Evolutionary conservation across 169 alveolate genomes (phyloP), one percentile per base, ranked within the genome.

Genomic region (Plasmodium gaboni): DNA sequence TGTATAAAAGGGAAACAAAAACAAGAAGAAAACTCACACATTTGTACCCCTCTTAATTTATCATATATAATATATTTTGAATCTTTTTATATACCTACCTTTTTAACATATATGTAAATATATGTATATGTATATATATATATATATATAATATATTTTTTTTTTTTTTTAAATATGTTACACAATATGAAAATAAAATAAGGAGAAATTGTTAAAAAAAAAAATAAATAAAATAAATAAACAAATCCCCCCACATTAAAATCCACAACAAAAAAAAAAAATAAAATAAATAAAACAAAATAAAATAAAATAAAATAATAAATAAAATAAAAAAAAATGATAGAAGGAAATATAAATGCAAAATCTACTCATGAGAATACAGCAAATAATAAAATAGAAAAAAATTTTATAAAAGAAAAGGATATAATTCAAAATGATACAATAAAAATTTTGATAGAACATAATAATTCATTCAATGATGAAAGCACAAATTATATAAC

Each of bases 271-370:
- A 32, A 32, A 32, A 32, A 32, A 32, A 32, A 32, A 68, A 76
- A n/a, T n/a, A n/a, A n/a, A n/a, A n/a, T n/a, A 76, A 76, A 76
- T 70, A 24, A 69, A 76, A 76, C 5, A 32, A 32, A 0, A 32
- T 3, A 3, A 32, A 76, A 17, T 42, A 44, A 38, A 59, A 50
- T 42, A 12, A 50, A 65, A 44, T 26, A 59, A 50, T 42, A 12
- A 50, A 65, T 13, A 28, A 28, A 15, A 12, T 26, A 38, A 12
- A 44, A 73, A 22, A 73, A 73, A 57, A 73, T 73, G 87, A 57
- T 28, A 73, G 72, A 73, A 28, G 42, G 63, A 13, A 55, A 59
- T 57, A 15, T 59, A 59, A 73, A 32, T 64, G 0, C 44, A 42
- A 61, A 32, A 24, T 42, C 71, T 42, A 71, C 71, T 26, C 38